Evolutionary conservation across 2,329 filamentous ascomycete species (phyloP).

Genomic region (Aspergillus sp.): DNA sequence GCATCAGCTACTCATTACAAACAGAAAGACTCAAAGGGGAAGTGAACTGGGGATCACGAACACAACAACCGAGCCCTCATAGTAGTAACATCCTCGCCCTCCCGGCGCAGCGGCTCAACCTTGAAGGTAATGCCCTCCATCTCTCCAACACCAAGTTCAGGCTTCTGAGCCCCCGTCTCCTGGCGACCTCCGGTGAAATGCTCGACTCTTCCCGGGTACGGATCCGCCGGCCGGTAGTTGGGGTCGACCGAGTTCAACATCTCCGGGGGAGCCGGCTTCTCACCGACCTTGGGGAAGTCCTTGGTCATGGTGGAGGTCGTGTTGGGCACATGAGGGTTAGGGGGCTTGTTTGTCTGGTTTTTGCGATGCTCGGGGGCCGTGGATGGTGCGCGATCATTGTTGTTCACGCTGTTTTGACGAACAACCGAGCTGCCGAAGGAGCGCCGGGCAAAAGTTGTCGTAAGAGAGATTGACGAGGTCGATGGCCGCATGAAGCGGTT

Average conservation of each 20-base stretch:
- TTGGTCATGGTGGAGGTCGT: constrained; percentile 65
- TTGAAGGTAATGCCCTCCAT: constrained; percentile 83
- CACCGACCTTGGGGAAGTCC: constrained; percentile 62
- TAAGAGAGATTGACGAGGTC: constrained; percentile 25
- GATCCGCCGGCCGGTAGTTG: constrained; percentile 61
- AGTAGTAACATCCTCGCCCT: constrained; percentile 79
- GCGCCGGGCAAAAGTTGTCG: constrained; percentile 28
- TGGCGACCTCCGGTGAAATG: constrained; percentile 67
- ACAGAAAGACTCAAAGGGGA: background rate
- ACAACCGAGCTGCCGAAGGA: constrained; percentile 36
- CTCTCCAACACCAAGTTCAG: constrained; percentile 80
- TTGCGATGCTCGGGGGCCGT: constrained; percentile 58
- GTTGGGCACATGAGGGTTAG: constrained; percentile 66
- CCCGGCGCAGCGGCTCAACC: constrained; percentile 83
- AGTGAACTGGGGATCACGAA: constrained; percentile 31
- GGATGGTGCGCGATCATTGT: constrained; percentile 55
- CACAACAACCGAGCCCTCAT: constrained; percentile 83
- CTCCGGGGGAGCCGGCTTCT: constrained; percentile 61
- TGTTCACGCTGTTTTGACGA: constrained; percentile 44
- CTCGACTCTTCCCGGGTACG: constrained; percentile 63
- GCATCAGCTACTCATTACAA: background rate
- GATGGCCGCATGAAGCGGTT: constrained; percentile 49
- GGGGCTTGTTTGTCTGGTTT: constrained; percentile 57
- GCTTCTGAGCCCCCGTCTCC: constrained; percentile 53
- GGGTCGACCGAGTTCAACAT: constrained; percentile 59